Base-by-base conservation (phyloP, 2,329 filamentous ascomycete genomes). In the Exophiala sideris region DNA sequence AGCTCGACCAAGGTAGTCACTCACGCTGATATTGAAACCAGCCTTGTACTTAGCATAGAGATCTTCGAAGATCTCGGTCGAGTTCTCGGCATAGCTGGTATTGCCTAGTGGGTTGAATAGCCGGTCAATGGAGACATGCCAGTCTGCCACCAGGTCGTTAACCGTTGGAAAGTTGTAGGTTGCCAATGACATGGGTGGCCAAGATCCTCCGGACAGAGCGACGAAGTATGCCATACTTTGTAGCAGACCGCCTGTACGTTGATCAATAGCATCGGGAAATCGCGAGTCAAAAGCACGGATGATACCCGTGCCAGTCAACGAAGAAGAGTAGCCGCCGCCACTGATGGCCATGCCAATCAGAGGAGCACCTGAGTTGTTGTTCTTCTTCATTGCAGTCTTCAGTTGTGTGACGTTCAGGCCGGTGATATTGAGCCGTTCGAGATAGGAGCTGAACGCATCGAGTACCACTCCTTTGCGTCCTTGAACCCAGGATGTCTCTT, bases 101-200 rank as follows among this genome's bases (percentile, higher is more conserved):
- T 70, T 64, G 34, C 66, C 63, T 2, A 78, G 62, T 32, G 66
- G 66, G 5, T 68, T 70, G 44, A 77, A 67, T 6, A 50, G 38
- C 8, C 50, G 46, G 20, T 54, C 42, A 9, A 57, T 57, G n/a
- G 47, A 50, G 14, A 42, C 20, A 36, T 53, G 51, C 55, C 45
- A 53, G 34, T 45, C 20, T 8, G 50, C 46, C 3, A 76, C 67
- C 18, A 75, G 69, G 58, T 70, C 68, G 45, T 80, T 70, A 3
- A 91, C 79, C 0, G 85, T 83, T 11, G 84, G 86, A 67, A 90
- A 95, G 73, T 95, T 95, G 68, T 85, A 84, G 63, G 83, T 75
- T 54, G 82, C 91, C 9, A 95, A 74, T 11, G 50, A 54, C 46
- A 47, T 49, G n/a, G 20, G 34, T 9, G 47, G 46, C 46, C 50